Percentiles rank a stretch among this genome's conserved stretches.
Evolutionary conservation across 306 rosid species (phyloP).

Genomic region (Vigna reflexopilosa): DNA sequence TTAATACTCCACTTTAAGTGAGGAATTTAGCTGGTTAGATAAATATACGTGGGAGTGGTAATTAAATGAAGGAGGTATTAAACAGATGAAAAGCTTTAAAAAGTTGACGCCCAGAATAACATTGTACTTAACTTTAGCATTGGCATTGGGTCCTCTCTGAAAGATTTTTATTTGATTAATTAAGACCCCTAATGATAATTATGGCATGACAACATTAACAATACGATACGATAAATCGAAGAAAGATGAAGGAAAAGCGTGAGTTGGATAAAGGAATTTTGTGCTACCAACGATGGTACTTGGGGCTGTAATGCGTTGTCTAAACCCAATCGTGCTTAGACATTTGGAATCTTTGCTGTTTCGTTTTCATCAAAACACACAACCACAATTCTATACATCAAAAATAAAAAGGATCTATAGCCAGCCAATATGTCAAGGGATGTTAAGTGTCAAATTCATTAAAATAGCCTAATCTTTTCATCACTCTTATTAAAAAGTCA

Average conservation of each 20-base stretch:
- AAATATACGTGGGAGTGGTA: not conserved
- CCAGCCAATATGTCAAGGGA: not conserved
- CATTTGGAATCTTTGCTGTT: constrained; percentile 37
- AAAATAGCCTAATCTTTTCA: not conserved
- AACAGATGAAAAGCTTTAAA: not conserved
- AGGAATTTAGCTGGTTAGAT: not conserved
- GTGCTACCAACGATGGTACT: constrained; percentile 11
- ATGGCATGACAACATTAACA: constrained; percentile 29
- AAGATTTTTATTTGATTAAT: not conserved
- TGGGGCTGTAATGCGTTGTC: constrained; percentile 45
- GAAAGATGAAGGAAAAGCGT: constrained; percentile 33
- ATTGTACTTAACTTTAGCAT: not conserved
- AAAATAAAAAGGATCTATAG: not conserved
- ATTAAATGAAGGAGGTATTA: not conserved
- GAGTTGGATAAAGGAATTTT: constrained; percentile 11
- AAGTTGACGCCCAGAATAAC: constrained; percentile 17
- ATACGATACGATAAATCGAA: not conserved
- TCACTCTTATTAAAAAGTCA: not conserved
- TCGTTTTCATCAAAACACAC: constrained; percentile 4
- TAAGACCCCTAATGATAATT: not conserved
- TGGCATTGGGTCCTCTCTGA: constrained; percentile 8
- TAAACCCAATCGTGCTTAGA: constrained; percentile 18
- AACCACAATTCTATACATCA: not conserved
- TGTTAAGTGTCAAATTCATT: not conserved
- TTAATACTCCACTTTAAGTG: not conserved